A percentile compares a stretch with the other conserved stretches of the same genome.
Conservation (phyloP, 352 stramenopile genomes). For the Thalassiosira livingstoniorum region DNA sequence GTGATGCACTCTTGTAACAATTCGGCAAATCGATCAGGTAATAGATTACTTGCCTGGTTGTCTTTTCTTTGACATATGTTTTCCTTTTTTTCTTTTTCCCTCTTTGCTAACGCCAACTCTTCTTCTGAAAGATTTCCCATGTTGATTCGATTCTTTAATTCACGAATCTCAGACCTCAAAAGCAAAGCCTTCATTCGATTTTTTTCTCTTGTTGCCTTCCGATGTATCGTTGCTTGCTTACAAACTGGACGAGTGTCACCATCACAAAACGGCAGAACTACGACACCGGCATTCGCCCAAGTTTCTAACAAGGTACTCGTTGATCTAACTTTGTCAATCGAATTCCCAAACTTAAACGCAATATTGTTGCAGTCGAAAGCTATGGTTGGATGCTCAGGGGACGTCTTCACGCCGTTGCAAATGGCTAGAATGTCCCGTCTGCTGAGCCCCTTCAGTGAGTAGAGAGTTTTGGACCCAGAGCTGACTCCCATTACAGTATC, state of each 20-base stretch:
- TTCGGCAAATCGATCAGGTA: background rate
- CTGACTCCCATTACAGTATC: too few relatives aligned
- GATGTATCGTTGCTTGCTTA: constrained; percentile 16
- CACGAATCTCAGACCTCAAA: constrained; percentile 10
- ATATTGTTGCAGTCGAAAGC: constrained; percentile 30
- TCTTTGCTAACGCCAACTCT: background rate
- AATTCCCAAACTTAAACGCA: constrained; percentile 17
- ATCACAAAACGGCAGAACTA: constrained; percentile 26
- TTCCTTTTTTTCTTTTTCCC: constrained; percentile 11
- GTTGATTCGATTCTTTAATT: constrained; percentile 16
- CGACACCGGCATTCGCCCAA: constrained; percentile 18
- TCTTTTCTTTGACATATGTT: constrained; percentile 16
- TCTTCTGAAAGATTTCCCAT: constrained; percentile 6
- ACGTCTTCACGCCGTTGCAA: constrained; percentile 23
- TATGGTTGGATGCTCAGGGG: constrained; percentile 4
- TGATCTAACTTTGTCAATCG: constrained; percentile 21
- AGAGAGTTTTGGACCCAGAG: constrained; percentile 23
- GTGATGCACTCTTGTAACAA: too few relatives aligned
- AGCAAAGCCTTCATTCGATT: constrained; percentile 15
- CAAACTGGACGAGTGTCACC: constrained; percentile 10
- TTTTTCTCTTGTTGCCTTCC: constrained; percentile 20
- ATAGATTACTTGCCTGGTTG: constrained; percentile 18
- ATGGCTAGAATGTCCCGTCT: constrained; percentile 5
- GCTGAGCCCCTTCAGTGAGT: constrained; percentile 10
- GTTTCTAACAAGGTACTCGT: constrained; percentile 20